Base-by-base conservation (phyloP, 768 basidiomycete genomes). In the Phanerochaete sordida region DNA sequence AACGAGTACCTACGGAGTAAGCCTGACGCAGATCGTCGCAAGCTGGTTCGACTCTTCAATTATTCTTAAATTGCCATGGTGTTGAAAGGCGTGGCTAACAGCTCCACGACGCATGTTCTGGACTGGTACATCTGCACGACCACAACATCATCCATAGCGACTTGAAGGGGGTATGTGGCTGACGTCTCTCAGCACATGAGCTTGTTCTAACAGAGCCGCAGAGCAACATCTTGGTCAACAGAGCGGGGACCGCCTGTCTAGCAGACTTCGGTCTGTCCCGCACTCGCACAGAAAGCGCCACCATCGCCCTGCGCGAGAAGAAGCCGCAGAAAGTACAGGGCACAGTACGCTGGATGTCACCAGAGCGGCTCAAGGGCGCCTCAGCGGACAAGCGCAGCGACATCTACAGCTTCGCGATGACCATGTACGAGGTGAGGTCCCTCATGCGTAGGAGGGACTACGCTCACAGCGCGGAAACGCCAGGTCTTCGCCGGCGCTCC, bases 181-280 rank as follows among this genome's bases (percentile, higher is more conserved):
- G n/a, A n/a, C n/a, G n/a, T n/a, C n/a, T n/a, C 45, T 31, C 7
- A 26, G 44, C 28, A 2, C 35, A 3, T 2, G 3, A 12, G 23
- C 23, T 8, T 43, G 21, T 43, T 39, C 53, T 43, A 26, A 37
- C 15, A 23, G 31, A 19, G 9, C 13, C 15, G 35, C n/a, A 54
- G 53, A 54, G 37, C 23, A 71, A 71, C 30, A 63, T 71, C n/a
- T 45, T 70, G 12, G 61, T 71, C n/a, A 60, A 66, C 45, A 58
- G 63, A 12, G 49, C 49, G 3, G 63, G 63, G 2, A 48, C 49
- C 33, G 61, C 67, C 7, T 64, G 61, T 28, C 59, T 71, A 1
- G 57, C 63, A 6, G 70, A 71, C 51, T 71, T 69, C 37, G 70
- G 70, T 1, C 52, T 71, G 19, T 65, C 69, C 1, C 51, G 51